These are phyloP conservation scores for Hymenoscyphus scutula DNA, from an alignment of 2,329 filamentous ascomycete species.

Conservation along the genomic window DNA sequence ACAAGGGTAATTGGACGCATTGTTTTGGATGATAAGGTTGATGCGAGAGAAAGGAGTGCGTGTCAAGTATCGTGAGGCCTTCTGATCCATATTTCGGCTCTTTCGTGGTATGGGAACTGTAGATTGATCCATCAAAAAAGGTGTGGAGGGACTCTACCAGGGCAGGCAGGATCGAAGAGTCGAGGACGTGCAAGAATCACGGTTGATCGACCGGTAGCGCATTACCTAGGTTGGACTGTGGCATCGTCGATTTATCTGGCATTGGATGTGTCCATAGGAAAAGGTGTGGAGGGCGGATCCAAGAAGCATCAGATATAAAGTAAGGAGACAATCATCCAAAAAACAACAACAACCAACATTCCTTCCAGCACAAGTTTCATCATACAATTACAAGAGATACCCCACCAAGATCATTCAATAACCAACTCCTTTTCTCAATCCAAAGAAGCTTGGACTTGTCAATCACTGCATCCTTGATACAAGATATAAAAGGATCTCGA, in stretches of 20 bases:
- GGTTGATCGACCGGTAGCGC: slow-evolving; percentile 29
- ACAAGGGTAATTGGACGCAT: background rate
- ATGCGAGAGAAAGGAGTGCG: slow-evolving; percentile 17
- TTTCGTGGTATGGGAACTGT: slow-evolving; percentile 23
- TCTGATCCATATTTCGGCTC: slow-evolving; percentile 23
- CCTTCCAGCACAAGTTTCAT: background rate
- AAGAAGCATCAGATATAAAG: slow-evolving; percentile 15
- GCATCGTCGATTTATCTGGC: slow-evolving; percentile 15
- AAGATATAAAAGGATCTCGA: background rate
- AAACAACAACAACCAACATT: background rate
- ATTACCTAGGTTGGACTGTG: slow-evolving; percentile 31
- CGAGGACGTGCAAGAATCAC: slow-evolving; percentile 33
- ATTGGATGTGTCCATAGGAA: slow-evolving; percentile 10
- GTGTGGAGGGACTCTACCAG: slow-evolving; percentile 33
- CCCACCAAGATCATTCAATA: too few species aligned
- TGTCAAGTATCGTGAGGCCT: slow-evolving; percentile 29
- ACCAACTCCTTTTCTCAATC: too few species aligned
- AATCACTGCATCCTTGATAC: background rate
- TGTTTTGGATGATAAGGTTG: slow-evolving; percentile 29
- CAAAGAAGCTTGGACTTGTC: too few species aligned
- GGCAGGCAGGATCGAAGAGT: slow-evolving; percentile 30
- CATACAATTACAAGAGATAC: too few species aligned
- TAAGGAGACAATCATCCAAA: slow-evolving; percentile 8
- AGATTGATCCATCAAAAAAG: slow-evolving; percentile 25
- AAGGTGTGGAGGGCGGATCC: slow-evolving; percentile 13